Evolutionary conservation across 2,329 filamentous ascomycete species (phyloP), one percentile per base, ranked within the genome.

Genomic region (Apiospora kogelbergensis): DNA sequence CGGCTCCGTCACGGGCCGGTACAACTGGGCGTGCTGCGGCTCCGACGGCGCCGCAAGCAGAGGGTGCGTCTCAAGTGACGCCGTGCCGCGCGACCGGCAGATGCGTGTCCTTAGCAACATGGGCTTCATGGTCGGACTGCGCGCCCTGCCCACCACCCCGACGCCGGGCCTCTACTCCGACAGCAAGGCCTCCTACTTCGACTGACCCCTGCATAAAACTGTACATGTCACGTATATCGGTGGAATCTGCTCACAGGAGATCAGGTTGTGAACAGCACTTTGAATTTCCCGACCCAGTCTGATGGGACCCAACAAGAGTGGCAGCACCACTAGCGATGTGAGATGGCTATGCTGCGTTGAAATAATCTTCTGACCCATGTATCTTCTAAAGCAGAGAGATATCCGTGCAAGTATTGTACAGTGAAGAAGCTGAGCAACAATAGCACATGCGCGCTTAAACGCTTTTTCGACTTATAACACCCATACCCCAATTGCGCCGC

Each of bases 381-480:
- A 60, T 60, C 53, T 30, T 37, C 53, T 60, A 60, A n/a, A 60
- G 53, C 53, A 60, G 53, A 20, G 30, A 20, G 53, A 60, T 60
- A 22, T 60, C 15, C 30, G 53, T 37, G 53, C 53, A 60, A 30
- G 53, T 60, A 60, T 60, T 30, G 53, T 60, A 60, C 53, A 60
- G 37, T 37, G n/a, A 60, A 37, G 26, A 60, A 60, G 53, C n/a
- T 60, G 30, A 60, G 30, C 53, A 60, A 37, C 53, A 60, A 60
- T 60, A 60, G 53, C 53, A 60, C 53, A 60, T 60, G 53, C 53
- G 53, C 53, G 53, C 53, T 60, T 37, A 60, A 60, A 60, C 53
- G 53, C 53, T 60, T 60, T 60, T 60, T 60, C 53, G 53, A 60
- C 53, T 60, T 22, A 37, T 37, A 60, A 60, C 53, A 60, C 53